phyloP scores from a whole-genome alignment of 805 yeast genomes.

The Candida maris region DNA sequence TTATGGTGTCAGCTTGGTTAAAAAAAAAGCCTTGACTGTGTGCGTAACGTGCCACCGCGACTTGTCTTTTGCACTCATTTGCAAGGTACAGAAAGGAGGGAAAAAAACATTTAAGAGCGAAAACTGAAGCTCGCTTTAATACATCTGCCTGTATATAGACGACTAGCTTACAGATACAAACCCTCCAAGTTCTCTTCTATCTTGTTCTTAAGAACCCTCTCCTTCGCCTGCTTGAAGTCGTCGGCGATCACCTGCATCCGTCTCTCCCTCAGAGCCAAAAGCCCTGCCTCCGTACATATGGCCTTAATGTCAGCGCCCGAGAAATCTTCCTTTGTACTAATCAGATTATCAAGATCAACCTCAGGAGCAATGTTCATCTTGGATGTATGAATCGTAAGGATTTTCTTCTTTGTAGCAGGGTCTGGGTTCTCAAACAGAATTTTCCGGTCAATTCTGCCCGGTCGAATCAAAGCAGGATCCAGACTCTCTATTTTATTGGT shows the following conservation, averaged over 20 bases:
- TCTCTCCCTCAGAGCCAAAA: conserved; percentile 91
- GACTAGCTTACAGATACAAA: conserved; percentile 57
- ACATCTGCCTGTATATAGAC: no score
- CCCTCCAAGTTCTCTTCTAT: conserved; percentile 96
- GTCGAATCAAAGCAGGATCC: conserved; percentile 95
- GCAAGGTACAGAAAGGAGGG: no score
- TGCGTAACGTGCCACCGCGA: no score
- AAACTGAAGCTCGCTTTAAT: no score
- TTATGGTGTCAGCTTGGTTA: no score
- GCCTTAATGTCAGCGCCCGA: conserved; percentile 98
- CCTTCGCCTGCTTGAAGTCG: conserved; percentile 91
- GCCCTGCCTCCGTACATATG: conserved; percentile 95
- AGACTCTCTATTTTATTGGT: conserved; percentile 90
- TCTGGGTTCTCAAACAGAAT: conserved; percentile 96
- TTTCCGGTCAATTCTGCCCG: conserved; percentile 96
- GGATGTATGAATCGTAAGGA: conserved; percentile 84
- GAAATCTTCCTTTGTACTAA: conserved; percentile 86
- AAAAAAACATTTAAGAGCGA: no score
- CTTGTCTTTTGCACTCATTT: no score
- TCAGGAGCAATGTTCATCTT: conserved; percentile 89
- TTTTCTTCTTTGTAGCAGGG: conserved; percentile 87
- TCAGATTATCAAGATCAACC: conserved; percentile 84
- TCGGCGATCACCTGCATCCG: conserved; percentile 96
- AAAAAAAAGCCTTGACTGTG: no score
- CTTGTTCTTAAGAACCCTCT: conserved; percentile 92